These are phyloP conservation scores for Lobosporangium transversale DNA, from an alignment of 192 early-diverging fungal genomes.

Conservation along the genomic window DNA sequence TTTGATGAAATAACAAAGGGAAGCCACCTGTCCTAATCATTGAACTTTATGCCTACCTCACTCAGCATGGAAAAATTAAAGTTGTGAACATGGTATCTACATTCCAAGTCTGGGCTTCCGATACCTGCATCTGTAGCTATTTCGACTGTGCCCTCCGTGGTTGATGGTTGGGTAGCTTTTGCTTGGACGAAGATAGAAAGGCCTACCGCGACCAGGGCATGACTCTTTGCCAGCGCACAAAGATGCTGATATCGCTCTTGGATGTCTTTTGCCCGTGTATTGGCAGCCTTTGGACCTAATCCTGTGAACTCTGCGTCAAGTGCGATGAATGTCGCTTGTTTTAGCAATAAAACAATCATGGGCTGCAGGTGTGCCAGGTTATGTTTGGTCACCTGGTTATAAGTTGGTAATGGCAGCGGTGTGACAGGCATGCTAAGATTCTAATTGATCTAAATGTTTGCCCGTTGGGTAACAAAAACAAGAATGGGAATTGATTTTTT, in stretches of 20 bases:
- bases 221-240: slow-evolving; percentile 70
- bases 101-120: background rate
- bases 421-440: slow-evolving; percentile 10
- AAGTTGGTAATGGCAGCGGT: slow-evolving; percentile 47
- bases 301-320: slow-evolving; percentile 96
- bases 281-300: slow-evolving; percentile 59
- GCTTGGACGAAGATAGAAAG: slow-evolving; percentile 70
- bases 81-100: slow-evolving; percentile 65
- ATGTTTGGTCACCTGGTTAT: slow-evolving; percentile 74
- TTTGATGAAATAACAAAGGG: no score
- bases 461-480: no score
- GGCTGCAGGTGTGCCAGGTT: slow-evolving; percentile 63
- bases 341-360: slow-evolving; percentile 57
- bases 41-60: slow-evolving; percentile 33
- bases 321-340: slow-evolving; percentile 77
- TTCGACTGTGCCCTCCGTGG: background rate
- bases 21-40: no score
- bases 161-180: background rate
- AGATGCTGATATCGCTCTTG: slow-evolving; percentile 84
- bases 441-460: no score
- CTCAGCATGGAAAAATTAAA: slow-evolving; percentile 60
- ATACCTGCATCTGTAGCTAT: background rate
- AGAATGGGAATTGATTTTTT: no score
- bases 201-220: slow-evolving; percentile 89
- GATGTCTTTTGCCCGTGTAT: slow-evolving; percentile 71